Base-by-base conservation (phyloP, 306 rosid species). In the Sindora glabra region DNA sequence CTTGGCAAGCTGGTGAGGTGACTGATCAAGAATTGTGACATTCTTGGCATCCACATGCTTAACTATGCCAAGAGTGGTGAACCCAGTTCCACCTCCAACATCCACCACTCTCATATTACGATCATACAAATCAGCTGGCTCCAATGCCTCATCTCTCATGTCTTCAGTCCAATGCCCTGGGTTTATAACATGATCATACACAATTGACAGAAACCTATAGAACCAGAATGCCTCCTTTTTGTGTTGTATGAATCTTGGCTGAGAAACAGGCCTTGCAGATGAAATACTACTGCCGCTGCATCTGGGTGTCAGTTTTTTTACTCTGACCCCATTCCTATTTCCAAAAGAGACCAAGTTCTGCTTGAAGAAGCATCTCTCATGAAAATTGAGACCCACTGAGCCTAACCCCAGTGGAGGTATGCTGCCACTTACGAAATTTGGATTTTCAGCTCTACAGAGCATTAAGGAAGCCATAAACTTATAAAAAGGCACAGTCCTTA, bases 111-210 rank as follows among this genome's bases (percentile, higher is more conserved):
- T 53, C 94, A 90, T 78, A 0, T 50, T 90, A 39, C 83, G 62
- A 64, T 87, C 71, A 46, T 13, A 42, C 7, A 90, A 81, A 71
- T 87, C 94, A 7, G 85, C 90, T 5, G 82, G 86, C 70, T 84
- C 95, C 6, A 90, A 84, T 12, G 97, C 94, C 1, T 90, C 89
- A 19, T 87, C 97, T 48, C 95, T 83, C 95, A 87, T 90, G 51
- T 87, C 97, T 73, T 87, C 95, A 11, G 90, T 90, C 95, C 97
- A 90, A 24, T 78, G 97, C 5, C 94, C 90, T 12, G 87, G 94
- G 64, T 90, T 90, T 65, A 90, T 80, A 29, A 82, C 23, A 59
- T 87, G 94, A 61, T 90, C 95, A 59, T 87, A 82, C 13, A 86
- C 89, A 40, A 86, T 78, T 2, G 97, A 85, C 18, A 90, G 73